Evolutionary conservation across 2,329 filamentous ascomycete genomes (phyloP).

Genomic region (Ceratocystis papillata): DNA sequence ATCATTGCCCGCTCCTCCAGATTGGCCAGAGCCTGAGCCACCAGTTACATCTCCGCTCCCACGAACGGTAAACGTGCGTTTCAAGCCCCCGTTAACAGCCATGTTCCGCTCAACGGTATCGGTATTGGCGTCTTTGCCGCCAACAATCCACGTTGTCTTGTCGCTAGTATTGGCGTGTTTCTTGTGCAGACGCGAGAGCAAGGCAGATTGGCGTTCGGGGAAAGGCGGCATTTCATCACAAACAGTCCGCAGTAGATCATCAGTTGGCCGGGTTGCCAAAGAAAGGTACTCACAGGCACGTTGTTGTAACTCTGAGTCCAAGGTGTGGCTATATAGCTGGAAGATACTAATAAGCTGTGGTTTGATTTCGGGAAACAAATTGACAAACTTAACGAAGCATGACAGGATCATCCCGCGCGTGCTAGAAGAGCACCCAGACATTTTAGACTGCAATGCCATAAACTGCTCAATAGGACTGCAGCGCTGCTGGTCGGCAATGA

Average conservation of each 20-base stretch:
- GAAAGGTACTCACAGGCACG: slow-evolving; percentile 89
- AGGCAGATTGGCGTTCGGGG: slow-evolving; percentile 82
- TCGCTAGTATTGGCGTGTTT: slow-evolving; percentile 89
- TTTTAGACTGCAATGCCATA: slow-evolving; percentile 79
- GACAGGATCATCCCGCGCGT: slow-evolving; percentile 91
- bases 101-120: slow-evolving; percentile 70
- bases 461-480: slow-evolving; percentile 98
- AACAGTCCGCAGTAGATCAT: slow-evolving; percentile 83
- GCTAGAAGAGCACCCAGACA: slow-evolving; percentile 75
- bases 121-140: slow-evolving; percentile 83
- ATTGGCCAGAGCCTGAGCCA: slow-evolving; percentile 30
- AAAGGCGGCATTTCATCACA: slow-evolving; percentile 99
- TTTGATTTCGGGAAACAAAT: slow-evolving; percentile 96
- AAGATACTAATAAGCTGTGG: slow-evolving; percentile 87
- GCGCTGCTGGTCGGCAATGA: slow-evolving; percentile 82
- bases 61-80: slow-evolving; percentile 67
- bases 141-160: slow-evolving; percentile 95
- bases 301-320: slow-evolving; percentile 93
- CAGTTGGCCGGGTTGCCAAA: slow-evolving; percentile 72
- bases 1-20: slow-evolving; percentile 39
- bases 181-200: slow-evolving; percentile 85
- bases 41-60: slow-evolving; percentile 37
- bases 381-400: slow-evolving; percentile 95
- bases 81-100: slow-evolving; percentile 69
- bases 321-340: slow-evolving; percentile 79